Evolutionary conservation across 768 basidiomycete species (phyloP).

Genomic region (Pleurotus eryngii): DNA sequence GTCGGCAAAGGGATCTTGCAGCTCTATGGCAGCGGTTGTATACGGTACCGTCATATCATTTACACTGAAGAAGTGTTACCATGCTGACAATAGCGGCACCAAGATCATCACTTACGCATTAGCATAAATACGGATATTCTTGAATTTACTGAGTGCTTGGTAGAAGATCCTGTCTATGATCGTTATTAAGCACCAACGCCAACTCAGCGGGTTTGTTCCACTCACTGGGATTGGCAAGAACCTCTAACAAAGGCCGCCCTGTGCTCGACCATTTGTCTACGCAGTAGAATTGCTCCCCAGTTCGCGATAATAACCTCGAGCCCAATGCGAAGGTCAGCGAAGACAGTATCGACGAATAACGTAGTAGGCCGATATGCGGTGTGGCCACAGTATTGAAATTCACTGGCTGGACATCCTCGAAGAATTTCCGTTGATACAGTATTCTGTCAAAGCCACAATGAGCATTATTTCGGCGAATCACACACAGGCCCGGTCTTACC

Average conservation of each 20-base stretch:
- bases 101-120: slow-evolving; percentile 54
- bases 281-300: slow-evolving; percentile 77
- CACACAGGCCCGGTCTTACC: slow-evolving; percentile 31
- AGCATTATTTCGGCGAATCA: background rate
- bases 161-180: slow-evolving; percentile 68
- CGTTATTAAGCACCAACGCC: no score
- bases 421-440: slow-evolving; percentile 66
- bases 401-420: slow-evolving; percentile 63
- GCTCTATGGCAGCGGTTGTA: slow-evolving; percentile 71
- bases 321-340: slow-evolving; percentile 53
- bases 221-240: slow-evolving; percentile 78
- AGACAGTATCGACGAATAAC: slow-evolving; percentile 59
- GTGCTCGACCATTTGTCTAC: slow-evolving; percentile 68
- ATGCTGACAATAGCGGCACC: background rate
- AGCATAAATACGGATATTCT: slow-evolving; percentile 72
- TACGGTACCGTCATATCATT: slow-evolving; percentile 84
- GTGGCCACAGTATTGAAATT: slow-evolving; percentile 86
- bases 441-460: slow-evolving; percentile 36
- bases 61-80: slow-evolving; percentile 34
- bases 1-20: slow-evolving; percentile 61
- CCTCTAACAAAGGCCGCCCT: slow-evolving; percentile 65
- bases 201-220: background rate
- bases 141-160: slow-evolving; percentile 64
- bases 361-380: slow-evolving; percentile 75
- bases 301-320: slow-evolving; percentile 67